phyloP scores from a whole-genome alignment of 2,329 filamentous ascomycete species.

The Raffaelea deltoideospora region DNA sequence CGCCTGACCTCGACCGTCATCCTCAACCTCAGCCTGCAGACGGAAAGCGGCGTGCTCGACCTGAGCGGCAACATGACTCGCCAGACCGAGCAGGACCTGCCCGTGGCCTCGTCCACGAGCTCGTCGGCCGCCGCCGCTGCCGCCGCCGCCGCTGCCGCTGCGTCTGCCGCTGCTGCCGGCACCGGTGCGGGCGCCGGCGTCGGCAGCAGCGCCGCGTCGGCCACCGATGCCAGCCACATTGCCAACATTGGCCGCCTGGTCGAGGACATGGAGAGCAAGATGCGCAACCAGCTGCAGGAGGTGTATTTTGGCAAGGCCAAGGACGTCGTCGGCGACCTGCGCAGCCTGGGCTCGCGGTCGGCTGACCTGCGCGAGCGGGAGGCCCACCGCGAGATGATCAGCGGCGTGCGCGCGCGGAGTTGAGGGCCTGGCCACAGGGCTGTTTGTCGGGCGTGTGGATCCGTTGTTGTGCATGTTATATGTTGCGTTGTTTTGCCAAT shows the following conservation, averaged over 20 bases:
- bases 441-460: too few relatives aligned
- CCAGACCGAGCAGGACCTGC: constrained; percentile 83
- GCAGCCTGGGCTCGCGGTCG: constrained; percentile 72
- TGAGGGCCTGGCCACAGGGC: too few relatives aligned
- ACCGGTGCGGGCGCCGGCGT: too few relatives aligned
- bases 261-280: constrained; percentile 99
- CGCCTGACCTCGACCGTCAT: constrained; percentile 97
- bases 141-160: too few relatives aligned
- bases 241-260: constrained; percentile 88
- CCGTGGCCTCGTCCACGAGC: too few relatives aligned
- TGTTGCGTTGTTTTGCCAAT: too few relatives aligned
- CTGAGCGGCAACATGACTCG: constrained; percentile 96
- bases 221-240: constrained; percentile 90
- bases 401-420: constrained; percentile 31
- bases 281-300: constrained; percentile 95
- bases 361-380: constrained; percentile 73
- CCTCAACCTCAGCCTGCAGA: constrained; percentile 75
- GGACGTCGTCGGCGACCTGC: constrained; percentile 89
- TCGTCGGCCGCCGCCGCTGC: too few relatives aligned
- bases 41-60: constrained; percentile 60
- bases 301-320: constrained; percentile 99
- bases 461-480: background rate
- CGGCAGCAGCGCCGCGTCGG: too few relatives aligned
- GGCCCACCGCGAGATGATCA: constrained; percentile 78
- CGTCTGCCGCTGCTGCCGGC: too few relatives aligned